Percentiles rank a stretch among this genome's conserved stretches.
phyloP scores from a whole-genome alignment of 345 rosid species.

The Melaleuca quinquenervia region DNA sequence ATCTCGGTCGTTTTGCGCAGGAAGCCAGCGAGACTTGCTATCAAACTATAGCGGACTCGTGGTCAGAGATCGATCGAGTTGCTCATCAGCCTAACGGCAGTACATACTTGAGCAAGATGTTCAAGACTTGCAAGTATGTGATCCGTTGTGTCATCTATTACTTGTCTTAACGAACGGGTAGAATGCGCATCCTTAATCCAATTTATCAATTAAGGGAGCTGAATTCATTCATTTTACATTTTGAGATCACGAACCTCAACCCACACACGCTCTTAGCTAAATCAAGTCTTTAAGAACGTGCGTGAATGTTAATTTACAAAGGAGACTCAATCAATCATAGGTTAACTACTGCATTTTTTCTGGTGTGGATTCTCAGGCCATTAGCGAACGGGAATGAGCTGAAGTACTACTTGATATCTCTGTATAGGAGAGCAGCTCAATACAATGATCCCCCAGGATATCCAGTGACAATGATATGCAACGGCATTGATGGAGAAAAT shows the following conservation, averaged over 20 bases:
- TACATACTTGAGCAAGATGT: conserved; percentile 33
- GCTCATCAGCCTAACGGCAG: conserved; percentile 44
- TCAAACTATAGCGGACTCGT: conserved; percentile 35
- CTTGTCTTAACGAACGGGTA: not conserved
- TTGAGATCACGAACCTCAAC: not conserved
- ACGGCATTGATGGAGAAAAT: conserved; percentile 16
- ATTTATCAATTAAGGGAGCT: not conserved
- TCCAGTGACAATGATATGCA: conserved; percentile 21
- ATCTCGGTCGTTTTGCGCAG: conserved; percentile 3
- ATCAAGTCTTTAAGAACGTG: not conserved
- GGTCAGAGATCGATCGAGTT: conserved; percentile 44
- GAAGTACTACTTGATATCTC: not conserved
- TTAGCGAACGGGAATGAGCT: conserved; percentile 11
- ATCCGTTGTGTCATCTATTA: not conserved
- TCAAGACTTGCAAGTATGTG: conserved; percentile 49
- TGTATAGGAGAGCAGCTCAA: conserved; percentile 29
- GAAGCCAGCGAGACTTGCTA: conserved; percentile 50
- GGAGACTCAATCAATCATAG: not conserved
- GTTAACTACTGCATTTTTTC: not conserved
- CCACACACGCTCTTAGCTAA: not conserved
- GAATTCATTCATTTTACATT: not conserved
- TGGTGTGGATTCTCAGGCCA: conserved; percentile 7
- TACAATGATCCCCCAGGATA: conserved; percentile 20
- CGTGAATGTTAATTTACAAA: not conserved
- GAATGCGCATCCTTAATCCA: not conserved